Evolutionary conservation across 345 rosid genomes (phyloP).

Genomic region (Linum lewisii): DNA sequence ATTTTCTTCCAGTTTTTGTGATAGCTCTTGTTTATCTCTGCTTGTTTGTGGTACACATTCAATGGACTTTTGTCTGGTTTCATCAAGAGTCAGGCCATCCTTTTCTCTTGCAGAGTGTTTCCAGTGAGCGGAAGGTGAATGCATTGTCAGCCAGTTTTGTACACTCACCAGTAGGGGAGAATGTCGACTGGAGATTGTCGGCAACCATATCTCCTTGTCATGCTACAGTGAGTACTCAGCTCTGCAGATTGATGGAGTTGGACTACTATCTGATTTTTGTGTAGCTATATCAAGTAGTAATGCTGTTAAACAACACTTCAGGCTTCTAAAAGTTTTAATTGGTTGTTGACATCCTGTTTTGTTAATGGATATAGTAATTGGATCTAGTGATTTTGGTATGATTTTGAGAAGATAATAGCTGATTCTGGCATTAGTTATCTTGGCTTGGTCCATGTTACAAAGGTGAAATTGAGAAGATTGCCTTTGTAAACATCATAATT

Average conservation of each 20-base stretch:
- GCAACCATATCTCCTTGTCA: conserved; percentile 96
- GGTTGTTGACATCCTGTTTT: not conserved
- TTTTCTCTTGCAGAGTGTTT: conserved; percentile 62
- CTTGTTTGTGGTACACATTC: not conserved
- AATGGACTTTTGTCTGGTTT: not conserved
- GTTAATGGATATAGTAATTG: not conserved
- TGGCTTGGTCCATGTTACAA: too few species aligned
- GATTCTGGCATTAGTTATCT: too few species aligned
- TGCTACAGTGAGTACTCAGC: conserved; percentile 63
- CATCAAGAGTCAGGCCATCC: not conserved
- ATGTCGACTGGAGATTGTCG: conserved; percentile 88
- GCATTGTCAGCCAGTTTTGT: conserved; percentile 89
- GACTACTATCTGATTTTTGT: not conserved
- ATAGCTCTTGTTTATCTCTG: not conserved
- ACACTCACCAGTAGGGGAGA: conserved; percentile 73
- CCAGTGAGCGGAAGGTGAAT: conserved; percentile 82
- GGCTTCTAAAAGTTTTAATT: not conserved
- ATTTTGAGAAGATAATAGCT: too few species aligned
- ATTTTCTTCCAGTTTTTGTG: not conserved
- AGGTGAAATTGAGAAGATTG: too few species aligned
- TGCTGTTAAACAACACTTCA: not conserved
- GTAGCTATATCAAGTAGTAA: not conserved
- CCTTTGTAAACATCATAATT: too few species aligned
- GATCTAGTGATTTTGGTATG: not conserved
- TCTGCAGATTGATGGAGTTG: conserved; percentile 5